Percentiles rank a stretch among this genome's conserved stretches.
Conservation (phyloP, 2,329 filamentous ascomycete species). For the Hypoxylon sp. region DNA sequence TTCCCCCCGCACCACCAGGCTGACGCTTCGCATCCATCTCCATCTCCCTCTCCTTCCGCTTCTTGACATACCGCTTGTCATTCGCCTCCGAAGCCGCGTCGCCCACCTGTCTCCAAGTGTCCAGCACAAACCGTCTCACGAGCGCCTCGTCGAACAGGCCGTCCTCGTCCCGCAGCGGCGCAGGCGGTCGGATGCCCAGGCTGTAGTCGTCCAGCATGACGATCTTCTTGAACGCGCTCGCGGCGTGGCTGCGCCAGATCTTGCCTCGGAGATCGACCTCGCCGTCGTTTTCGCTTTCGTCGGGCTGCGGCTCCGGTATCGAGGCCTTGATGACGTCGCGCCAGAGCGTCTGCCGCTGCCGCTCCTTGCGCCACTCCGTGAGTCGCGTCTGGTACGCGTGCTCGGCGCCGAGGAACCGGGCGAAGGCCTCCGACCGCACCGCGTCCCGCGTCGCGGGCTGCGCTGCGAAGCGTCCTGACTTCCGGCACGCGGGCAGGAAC, state of each 20-base stretch:
- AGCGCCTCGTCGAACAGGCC: conserved; percentile 56
- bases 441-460: conserved; percentile 50
- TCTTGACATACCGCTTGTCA: conserved; percentile 23
- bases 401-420: conserved; percentile 55
- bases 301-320: conserved; percentile 39
- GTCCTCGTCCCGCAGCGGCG: conserved; percentile 46
- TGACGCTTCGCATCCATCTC: neutral
- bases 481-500: conserved; percentile 64
- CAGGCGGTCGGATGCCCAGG: conserved; percentile 48
- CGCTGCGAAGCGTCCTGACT: conserved; percentile 48
- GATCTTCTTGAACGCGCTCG: conserved; percentile 58
- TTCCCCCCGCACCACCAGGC: too few relatives aligned
- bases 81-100: conserved; percentile 46
- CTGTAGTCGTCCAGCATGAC: conserved; percentile 55
- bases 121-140: conserved; percentile 53
- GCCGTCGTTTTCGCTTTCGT: conserved; percentile 34
- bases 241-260: conserved; percentile 48
- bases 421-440: conserved; percentile 63
- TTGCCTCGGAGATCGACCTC: conserved; percentile 37
- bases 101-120: conserved; percentile 51
- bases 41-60: neutral
- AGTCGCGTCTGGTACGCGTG: conserved; percentile 56
- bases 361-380: conserved; percentile 52
- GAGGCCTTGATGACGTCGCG: conserved; percentile 54
- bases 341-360: conserved; percentile 55